A percentile compares a stretch with the other conserved stretches of the same genome.
phyloP scores from a whole-genome alignment of 1,284 basidiomycete genomes.

The Sporisorium exsertum region DNA sequence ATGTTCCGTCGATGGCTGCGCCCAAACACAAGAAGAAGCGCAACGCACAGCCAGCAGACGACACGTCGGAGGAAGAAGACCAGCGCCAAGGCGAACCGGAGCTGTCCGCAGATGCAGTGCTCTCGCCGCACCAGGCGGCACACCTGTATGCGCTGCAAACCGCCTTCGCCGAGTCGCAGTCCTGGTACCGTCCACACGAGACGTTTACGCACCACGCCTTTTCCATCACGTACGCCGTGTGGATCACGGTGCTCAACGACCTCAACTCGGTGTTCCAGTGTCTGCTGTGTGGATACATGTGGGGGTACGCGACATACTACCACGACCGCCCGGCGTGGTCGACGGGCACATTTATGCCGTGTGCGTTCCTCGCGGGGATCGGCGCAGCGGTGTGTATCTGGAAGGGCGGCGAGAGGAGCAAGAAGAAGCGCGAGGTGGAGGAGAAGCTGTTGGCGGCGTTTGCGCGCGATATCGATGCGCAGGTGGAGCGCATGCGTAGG shows the following conservation, averaged over 20 bases:
- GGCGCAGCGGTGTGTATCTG: conserved; percentile 80
- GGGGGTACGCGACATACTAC: conserved; percentile 69
- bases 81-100: not conserved
- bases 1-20: conserved; percentile 70
- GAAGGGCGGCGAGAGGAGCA: conserved; percentile 81
- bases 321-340: conserved; percentile 71
- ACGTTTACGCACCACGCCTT: conserved; percentile 86
- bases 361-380: conserved; percentile 82
- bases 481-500: conserved; percentile 20
- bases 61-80: conserved; percentile 12
- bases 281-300: conserved; percentile 47
- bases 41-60: conserved; percentile 23
- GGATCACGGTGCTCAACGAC: conserved; percentile 74
- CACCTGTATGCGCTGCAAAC: conserved; percentile 38
- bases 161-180: conserved; percentile 40
- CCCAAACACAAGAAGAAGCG: conserved; percentile 67
- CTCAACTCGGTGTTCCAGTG: conserved; percentile 83
- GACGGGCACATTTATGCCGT: conserved; percentile 78
- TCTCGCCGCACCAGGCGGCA: conserved; percentile 28
- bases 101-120: conserved; percentile 24
- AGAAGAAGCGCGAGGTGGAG: conserved; percentile 79
- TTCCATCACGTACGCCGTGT: conserved; percentile 73
- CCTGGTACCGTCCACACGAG: conserved; percentile 85
- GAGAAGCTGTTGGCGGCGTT: conserved; percentile 74
- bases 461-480: conserved; percentile 34